Base-by-base conservation (phyloP, 1,139 yeast genomes). In the Geotrichum reessii region DNA sequence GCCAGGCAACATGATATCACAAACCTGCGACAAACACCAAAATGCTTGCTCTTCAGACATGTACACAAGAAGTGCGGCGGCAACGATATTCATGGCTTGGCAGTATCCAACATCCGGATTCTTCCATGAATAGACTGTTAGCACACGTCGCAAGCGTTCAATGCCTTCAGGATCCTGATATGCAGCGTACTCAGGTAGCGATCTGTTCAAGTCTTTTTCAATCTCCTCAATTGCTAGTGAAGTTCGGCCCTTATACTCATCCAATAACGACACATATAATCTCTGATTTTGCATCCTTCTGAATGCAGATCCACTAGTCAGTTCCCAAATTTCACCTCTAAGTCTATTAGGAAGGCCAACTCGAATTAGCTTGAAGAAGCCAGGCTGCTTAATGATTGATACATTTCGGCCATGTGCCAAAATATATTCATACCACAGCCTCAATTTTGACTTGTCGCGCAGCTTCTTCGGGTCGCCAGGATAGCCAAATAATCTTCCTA, bases 21-120 rank as follows among this genome's bases (percentile, higher is more conserved):
- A 91, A 3, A 95, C 73, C n/a, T 82, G 81, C 60, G 85, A 82
- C 61, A 95, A 77, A 60, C 95, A 82, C 98, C 98, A 95, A 69
- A 91, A 95, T 0, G 97, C 98, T 72, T 95, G 99, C 64, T 93
- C 99, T 71, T 95, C 99, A 8, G 95, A 87, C 87, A 91, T 92
- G 71, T 87, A 92, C 58, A 95, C 93, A 61, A 95, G 77, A 58
- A 95, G 74, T 0, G 97, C 97, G 0, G 99, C 99, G 1, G 86
- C 89, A 7, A 95, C 97, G 60, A 95, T 95, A 71, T 95, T 95
- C 99, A 95, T 95, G 0, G 99, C 99, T 71, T 95, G 99, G 71
- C 99, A 95, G 72, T 95, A 95, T 0, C 99, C 99, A 24, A 95
- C 90, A 56, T 93, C 97, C 0, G 97, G 97, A 69, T 92, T 91